Percentiles rank a stretch among this genome's conserved stretches.
phyloP scores from a whole-genome alignment of 2,329 filamentous ascomycete species.

The Fusarium setosum region DNA sequence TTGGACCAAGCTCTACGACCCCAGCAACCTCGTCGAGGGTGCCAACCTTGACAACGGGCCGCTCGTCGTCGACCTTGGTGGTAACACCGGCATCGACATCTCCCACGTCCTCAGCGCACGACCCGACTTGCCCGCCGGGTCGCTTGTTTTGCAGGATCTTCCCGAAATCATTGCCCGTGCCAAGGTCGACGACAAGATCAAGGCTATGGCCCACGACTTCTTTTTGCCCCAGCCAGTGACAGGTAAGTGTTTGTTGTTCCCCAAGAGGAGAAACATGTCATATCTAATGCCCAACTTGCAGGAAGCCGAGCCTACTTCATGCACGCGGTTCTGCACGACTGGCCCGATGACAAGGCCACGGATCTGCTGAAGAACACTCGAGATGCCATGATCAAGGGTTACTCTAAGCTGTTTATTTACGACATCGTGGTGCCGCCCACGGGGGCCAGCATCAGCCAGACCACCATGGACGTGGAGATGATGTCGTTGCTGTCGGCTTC shows the following conservation, averaged over 20 bases:
- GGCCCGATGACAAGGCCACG: slow-evolving; percentile 52
- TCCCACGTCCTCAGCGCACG: slow-evolving; percentile 4
- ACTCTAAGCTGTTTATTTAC: slow-evolving; percentile 40
- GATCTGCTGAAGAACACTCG: slow-evolving; percentile 41
- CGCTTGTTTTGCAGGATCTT: slow-evolving; percentile 26
- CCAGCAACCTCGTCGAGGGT: slow-evolving; percentile 9
- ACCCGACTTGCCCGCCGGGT: slow-evolving; percentile 13
- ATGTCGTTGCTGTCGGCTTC: slow-evolving; percentile 41
- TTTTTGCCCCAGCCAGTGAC: slow-evolving; percentile 25
- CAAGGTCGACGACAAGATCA: slow-evolving; percentile 22
- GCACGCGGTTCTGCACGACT: slow-evolving; percentile 61
- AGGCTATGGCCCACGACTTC: slow-evolving; percentile 26
- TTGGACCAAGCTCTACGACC: slow-evolving; percentile 32
- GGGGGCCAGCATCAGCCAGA: slow-evolving; percentile 35
- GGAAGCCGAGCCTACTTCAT: slow-evolving; percentile 58
- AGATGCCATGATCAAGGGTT: slow-evolving; percentile 36
- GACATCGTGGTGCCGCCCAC: slow-evolving; percentile 32
- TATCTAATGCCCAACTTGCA: background rate
- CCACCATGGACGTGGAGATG: slow-evolving; percentile 44
- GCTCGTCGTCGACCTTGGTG: slow-evolving; percentile 30
- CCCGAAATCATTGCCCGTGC: slow-evolving; percentile 22
- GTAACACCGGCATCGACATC: slow-evolving; percentile 32
- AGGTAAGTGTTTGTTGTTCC: slow-evolving; percentile 7
- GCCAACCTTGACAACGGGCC: slow-evolving; percentile 14
- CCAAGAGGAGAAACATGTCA: background rate